phyloP scores from a whole-genome alignment of 805 yeast genomes.

The Candida pini region DNA sequence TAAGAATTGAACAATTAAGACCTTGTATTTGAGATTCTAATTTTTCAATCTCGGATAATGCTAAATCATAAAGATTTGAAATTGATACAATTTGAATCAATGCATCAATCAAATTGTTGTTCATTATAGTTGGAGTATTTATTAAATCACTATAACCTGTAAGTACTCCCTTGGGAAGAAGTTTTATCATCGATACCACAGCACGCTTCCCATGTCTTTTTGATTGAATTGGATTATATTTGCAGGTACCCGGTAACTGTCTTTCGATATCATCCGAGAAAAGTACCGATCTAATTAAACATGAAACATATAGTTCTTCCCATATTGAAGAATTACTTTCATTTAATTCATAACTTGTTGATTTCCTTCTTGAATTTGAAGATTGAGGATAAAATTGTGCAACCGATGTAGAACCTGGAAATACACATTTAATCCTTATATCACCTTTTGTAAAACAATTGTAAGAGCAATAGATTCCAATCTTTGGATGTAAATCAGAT shows the following conservation, averaged over 20 bases:
- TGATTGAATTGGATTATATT: slow-evolving; percentile 37
- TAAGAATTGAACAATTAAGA: slow-evolving; percentile 29
- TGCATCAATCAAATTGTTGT: slow-evolving; percentile 52
- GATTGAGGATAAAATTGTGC: slow-evolving; percentile 40
- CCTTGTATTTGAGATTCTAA: slow-evolving; percentile 10
- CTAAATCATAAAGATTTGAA: slow-evolving; percentile 32
- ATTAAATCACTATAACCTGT: slow-evolving; percentile 36
- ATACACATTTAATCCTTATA: slow-evolving; percentile 56
- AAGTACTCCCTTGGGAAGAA: slow-evolving; percentile 42
- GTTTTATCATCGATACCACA: slow-evolving; percentile 33
- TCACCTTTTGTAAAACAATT: slow-evolving; percentile 74
- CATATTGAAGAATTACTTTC: slow-evolving; percentile 47
- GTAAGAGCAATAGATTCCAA: slow-evolving; percentile 60
- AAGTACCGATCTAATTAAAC: slow-evolving; percentile 48
- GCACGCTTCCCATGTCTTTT: slow-evolving; percentile 32
- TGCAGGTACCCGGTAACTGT: slow-evolving; percentile 56
- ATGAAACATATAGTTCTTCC: slow-evolving; percentile 58
- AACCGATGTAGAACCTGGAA: slow-evolving; percentile 41
- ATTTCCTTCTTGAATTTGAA: slow-evolving; percentile 29
- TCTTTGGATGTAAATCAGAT: slow-evolving; percentile 24
- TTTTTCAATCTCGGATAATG: slow-evolving; percentile 34
- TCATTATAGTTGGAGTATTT: slow-evolving; percentile 31
- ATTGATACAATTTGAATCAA: slow-evolving; percentile 35
- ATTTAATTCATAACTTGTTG: slow-evolving; percentile 37
- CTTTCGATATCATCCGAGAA: slow-evolving; percentile 48